These are phyloP conservation scores for Neurospora terricola DNA, from an alignment of 495 filamentous ascomycete genomes.

Conservation along the genomic window DNA sequence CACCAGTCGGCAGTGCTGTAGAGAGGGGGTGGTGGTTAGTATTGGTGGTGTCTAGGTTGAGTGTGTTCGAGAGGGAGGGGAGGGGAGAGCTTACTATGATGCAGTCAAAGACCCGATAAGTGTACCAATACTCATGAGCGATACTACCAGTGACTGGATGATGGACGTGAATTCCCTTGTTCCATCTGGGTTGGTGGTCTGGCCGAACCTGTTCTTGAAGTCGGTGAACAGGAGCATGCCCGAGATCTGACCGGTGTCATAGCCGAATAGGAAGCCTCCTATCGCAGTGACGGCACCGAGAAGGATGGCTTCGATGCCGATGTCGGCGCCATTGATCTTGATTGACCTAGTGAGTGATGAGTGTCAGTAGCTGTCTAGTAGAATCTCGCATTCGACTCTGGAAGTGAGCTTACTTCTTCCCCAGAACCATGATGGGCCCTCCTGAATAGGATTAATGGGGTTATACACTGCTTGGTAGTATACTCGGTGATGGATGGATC, in stretches of 20 bases:
- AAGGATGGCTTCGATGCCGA: slow-evolving; percentile 23
- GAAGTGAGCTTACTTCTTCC: neutral
- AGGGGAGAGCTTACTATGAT: slow-evolving; percentile 14
- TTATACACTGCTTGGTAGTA: neutral
- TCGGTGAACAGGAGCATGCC: slow-evolving; percentile 53
- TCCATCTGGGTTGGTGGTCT: slow-evolving; percentile 16
- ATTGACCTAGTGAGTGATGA: slow-evolving; percentile 13
- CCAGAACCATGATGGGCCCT: neutral
- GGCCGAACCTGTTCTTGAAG: slow-evolving; percentile 37
- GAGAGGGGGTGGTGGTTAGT: neutral
- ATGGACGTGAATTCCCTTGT: slow-evolving; percentile 20
- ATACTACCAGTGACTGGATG: slow-evolving; percentile 32
- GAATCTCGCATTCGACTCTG: neutral
- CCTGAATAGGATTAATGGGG: neutral
- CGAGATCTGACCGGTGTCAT: slow-evolving; percentile 54
- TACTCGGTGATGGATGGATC: neutral
- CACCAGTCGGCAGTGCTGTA: slow-evolving; percentile 24
- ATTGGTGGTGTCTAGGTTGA: neutral
- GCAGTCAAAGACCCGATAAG: slow-evolving; percentile 28
- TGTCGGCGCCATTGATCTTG: slow-evolving; percentile 26
- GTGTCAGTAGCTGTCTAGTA: neutral
- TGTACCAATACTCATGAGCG: slow-evolving; percentile 37
- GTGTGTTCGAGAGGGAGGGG: neutral
- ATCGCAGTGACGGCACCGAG: slow-evolving; percentile 41
- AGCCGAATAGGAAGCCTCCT: slow-evolving; percentile 69